These are phyloP conservation scores for Ceratobasidium theobromae DNA, from an alignment of 1,284 basidiomycete species.

Conservation along the genomic window DNA sequence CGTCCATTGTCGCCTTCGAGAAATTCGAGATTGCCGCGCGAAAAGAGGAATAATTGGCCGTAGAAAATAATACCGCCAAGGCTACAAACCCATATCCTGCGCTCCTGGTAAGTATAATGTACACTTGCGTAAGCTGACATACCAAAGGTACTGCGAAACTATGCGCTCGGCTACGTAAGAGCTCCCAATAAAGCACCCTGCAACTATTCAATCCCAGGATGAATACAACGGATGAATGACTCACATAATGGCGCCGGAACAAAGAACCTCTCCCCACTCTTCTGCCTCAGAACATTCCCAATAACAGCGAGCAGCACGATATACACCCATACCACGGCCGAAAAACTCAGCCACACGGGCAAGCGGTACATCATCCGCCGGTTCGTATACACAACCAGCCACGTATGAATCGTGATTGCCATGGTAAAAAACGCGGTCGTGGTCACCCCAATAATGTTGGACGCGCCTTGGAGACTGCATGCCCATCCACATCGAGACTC, in stretches of 20 bases:
- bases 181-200: not conserved
- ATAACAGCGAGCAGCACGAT: not conserved
- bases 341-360: not conserved
- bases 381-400: not conserved
- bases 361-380: not conserved
- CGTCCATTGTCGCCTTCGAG: not conserved
- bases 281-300: not conserved
- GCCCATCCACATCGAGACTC: not conserved
- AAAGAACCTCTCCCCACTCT: not conserved
- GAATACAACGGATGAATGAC: not conserved
- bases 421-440: not conserved
- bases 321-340: not conserved
- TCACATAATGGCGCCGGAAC: not conserved
- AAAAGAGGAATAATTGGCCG: not conserved
- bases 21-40: not conserved
- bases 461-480: not conserved
- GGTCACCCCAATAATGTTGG: not conserved
- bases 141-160: too few relatives aligned
- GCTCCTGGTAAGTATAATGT: too few relatives aligned
- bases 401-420: not conserved
- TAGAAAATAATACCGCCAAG: too few relatives aligned
- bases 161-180: not conserved
- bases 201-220: not conserved
- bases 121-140: too few relatives aligned
- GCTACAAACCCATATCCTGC: too few relatives aligned